Percentiles rank a stretch among this genome's conserved stretches.
Conservation (phyloP, 306 rosid genomes). For the Fragaria nilgerrensis region DNA sequence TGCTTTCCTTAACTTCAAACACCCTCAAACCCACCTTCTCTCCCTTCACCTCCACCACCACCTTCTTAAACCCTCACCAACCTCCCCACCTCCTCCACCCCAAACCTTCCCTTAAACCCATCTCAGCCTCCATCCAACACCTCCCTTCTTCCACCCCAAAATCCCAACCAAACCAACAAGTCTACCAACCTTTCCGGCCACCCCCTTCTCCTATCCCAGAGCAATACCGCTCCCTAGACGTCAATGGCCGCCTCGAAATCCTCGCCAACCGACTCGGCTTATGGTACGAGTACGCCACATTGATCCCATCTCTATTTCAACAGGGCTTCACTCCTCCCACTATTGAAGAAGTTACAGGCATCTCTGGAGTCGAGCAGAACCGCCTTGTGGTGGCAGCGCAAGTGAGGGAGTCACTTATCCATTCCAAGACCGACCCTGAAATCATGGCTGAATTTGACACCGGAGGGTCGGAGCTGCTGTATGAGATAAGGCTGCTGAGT, state of each 20-base stretch:
- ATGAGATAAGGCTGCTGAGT: conserved; percentile 67
- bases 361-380: conserved; percentile 71
- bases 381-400: conserved; percentile 62
- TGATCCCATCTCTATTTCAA: conserved; percentile 55
- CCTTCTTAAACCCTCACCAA: conserved; percentile 3
- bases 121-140: not conserved
- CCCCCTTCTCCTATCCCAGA: conserved; percentile 64
- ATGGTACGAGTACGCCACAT: conserved; percentile 79
- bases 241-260: conserved; percentile 39
- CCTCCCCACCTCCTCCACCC: conserved; percentile 3
- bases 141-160: conserved; percentile 6
- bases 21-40: conserved; percentile 6
- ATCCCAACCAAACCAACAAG: conserved; percentile 27
- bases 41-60: not conserved
- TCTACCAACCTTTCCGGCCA: conserved; percentile 87
- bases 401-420: conserved; percentile 68
- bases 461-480: conserved; percentile 63
- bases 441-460: conserved; percentile 45
- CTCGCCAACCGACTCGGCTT: conserved; percentile 74
- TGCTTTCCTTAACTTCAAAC: conserved; percentile 33
- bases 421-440: conserved; percentile 46
- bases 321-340: conserved; percentile 72
- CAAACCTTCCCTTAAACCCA: conserved; percentile 1
- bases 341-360: conserved; percentile 76
- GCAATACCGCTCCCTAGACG: conserved; percentile 52